Percentiles rank a stretch among this genome's conserved stretches.
phyloP scores from a whole-genome alignment of 2,329 filamentous ascomycete genomes.

The Fonsecaea pugnacius region DNA sequence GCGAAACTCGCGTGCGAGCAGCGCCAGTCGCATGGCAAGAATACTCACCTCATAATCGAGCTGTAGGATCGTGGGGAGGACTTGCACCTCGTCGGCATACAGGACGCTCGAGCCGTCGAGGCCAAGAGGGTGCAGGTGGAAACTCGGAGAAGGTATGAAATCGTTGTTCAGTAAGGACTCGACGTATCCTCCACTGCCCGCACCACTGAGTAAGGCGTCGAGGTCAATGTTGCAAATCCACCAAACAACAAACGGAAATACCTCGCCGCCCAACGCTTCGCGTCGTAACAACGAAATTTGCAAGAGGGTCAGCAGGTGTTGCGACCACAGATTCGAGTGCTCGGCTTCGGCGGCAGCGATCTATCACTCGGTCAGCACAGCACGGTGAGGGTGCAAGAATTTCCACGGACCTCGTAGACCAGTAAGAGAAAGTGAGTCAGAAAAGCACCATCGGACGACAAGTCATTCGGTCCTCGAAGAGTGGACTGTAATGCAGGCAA shows the following conservation, averaged over 20 bases:
- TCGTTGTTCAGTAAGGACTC: conserved; percentile 53
- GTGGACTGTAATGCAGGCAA: conserved; percentile 54
- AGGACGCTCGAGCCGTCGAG: conserved; percentile 44
- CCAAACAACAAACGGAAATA: conserved; percentile 59
- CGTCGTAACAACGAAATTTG: conserved; percentile 56
- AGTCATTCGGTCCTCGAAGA: conserved; percentile 53
- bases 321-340: conserved; percentile 58
- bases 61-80: conserved; percentile 49
- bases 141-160: conserved; percentile 51
- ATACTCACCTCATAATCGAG: conserved; percentile 53
- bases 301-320: conserved; percentile 58
- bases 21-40: conserved; percentile 51
- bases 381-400: neutral
- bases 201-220: conserved; percentile 59
- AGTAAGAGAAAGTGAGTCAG: conserved; percentile 62
- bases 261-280: conserved; percentile 51
- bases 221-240: conserved; percentile 60
- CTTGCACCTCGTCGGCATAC: conserved; percentile 45
- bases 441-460: conserved; percentile 62
- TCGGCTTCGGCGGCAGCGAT: conserved; percentile 53
- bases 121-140: conserved; percentile 46
- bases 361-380: conserved; percentile 39
- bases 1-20: conserved; percentile 50
- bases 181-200: conserved; percentile 57
- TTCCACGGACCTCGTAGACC: conserved; percentile 57